Percentiles rank a stretch among this genome's conserved stretches.
phyloP scores from a whole-genome alignment of 2,329 filamentous ascomycete genomes.

The Herpomyces periplanetae region DNA sequence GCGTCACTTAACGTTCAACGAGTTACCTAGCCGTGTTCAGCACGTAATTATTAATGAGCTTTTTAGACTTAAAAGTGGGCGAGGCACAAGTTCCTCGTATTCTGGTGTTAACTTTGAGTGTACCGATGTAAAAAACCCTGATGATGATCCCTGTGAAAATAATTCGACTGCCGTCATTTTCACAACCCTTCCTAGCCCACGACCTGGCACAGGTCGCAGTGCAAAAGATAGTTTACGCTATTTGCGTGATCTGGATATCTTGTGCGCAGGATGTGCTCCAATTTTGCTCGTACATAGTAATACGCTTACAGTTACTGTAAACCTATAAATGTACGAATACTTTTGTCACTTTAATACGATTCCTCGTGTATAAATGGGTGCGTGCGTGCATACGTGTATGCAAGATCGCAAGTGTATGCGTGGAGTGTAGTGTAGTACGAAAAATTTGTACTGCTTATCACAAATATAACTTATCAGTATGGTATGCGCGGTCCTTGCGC shows the following conservation, averaged over 20 bases:
- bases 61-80: slow-evolving; percentile 26
- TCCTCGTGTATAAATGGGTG: too few relatives aligned
- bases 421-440: too few relatives aligned
- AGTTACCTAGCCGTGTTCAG: slow-evolving; percentile 43
- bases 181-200: slow-evolving; percentile 42
- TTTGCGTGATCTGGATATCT: slow-evolving; percentile 32
- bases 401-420: too few relatives aligned
- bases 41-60: slow-evolving; percentile 58
- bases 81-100: slow-evolving; percentile 3
- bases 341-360: too few relatives aligned
- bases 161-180: slow-evolving; percentile 32
- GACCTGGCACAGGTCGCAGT: slow-evolving; percentile 30
- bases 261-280: slow-evolving; percentile 36
- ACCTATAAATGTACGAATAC: slow-evolving; percentile 11
- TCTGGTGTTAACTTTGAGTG: neutral
- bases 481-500: too few relatives aligned
- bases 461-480: too few relatives aligned
- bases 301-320: slow-evolving; percentile 56
- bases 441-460: too few relatives aligned
- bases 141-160: neutral
- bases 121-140: neutral
- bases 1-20: slow-evolving; percentile 45
- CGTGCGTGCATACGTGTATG: too few relatives aligned
- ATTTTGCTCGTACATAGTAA: slow-evolving; percentile 46
- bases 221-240: slow-evolving; percentile 31